Evolutionary conservation across 805 yeast genomes (phyloP), one percentile per base, ranked within the genome.

Genomic region (Candida oleophila): DNA sequence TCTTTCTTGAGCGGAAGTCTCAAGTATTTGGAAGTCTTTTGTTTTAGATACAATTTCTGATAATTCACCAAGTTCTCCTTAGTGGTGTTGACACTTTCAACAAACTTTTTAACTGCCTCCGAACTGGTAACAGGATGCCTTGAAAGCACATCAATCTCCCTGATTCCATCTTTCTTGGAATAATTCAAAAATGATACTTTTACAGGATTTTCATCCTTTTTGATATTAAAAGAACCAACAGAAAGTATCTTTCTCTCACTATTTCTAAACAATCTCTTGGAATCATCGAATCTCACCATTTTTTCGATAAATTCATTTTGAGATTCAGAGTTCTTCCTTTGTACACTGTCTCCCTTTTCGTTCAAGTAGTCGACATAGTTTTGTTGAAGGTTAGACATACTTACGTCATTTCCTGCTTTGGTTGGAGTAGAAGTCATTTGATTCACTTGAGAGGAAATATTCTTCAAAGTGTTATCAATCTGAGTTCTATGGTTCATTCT

Each of bases 201-300:
- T 12, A 36, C 39, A 4, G 39, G 39, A 18, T 4, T 11, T 5
- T 36, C 22, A 4, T 16, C 21, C 35, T 41, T 44, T 16, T 22
- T 20, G 39, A 32, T 20, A 14, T 19, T 36, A 18, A 39, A 45
- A 35, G 40, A 20, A 15, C 49, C 46, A 22, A 51, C 42, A 12
- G 39, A 39, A 18, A 53, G 35, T 20, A 51, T 19, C 25, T 44
- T 44, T 16, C 55, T 48, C 44, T 59, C 62, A 1, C 41, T 42
- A 16, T 53, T 55, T 35, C 53, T 50, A 20, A 49, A 35, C 3
- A 22, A 22, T 36, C 60, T 50, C 44, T 58, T 55, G 3, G 45
- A 45, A 35, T 60, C 54, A 25, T 49, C 52, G 47, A 58, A 49
- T 14, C 58, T 37, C 4, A 51, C 46, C 18, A 53, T 16, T 41